Evolutionary conservation across 257 asterid species (phyloP).

Genomic region (Solanum ossicruentum): DNA sequence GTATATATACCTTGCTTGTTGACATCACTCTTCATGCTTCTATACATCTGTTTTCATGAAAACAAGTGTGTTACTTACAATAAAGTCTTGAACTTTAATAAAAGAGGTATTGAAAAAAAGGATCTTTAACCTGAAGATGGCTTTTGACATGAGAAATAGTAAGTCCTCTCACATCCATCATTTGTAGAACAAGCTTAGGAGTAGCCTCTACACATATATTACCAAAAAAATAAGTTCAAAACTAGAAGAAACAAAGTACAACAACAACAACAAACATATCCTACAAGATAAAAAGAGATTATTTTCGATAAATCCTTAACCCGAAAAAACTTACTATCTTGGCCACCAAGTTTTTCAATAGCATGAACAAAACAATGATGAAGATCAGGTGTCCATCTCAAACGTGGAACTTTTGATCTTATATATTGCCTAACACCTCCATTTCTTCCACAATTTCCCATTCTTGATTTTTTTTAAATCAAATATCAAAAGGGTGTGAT

Average conservation of each 20-base stretch:
- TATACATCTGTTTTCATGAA: slow-evolving; percentile 48
- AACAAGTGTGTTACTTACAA: not conserved
- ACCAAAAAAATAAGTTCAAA: not conserved
- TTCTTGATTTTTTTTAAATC: not conserved
- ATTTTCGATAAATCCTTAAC: too few relatives aligned
- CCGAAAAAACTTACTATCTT: slow-evolving; percentile 26
- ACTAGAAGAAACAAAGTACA: not conserved
- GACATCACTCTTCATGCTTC: slow-evolving; percentile 64
- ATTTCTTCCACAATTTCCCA: slow-evolving; percentile 48
- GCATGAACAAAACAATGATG: slow-evolving; percentile 72
- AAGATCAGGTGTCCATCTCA: slow-evolving; percentile 87
- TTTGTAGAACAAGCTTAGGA: slow-evolving; percentile 66
- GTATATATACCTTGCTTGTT: slow-evolving; percentile 29
- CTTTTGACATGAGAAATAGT: slow-evolving; percentile 92
- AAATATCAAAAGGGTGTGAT: not conserved
- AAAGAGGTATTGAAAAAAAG: not conserved
- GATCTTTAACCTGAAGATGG: slow-evolving; percentile 56
- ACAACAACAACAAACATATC: not conserved
- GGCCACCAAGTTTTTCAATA: slow-evolving; percentile 63
- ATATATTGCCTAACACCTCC: slow-evolving; percentile 67
- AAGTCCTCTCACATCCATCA: slow-evolving; percentile 84
- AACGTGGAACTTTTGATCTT: slow-evolving; percentile 64
- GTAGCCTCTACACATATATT: slow-evolving; percentile 47
- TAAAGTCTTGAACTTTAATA: not conserved
- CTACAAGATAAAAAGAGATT: too few relatives aligned